Percentiles rank a stretch among this genome's conserved stretches.
Conservation (phyloP, 2,329 filamentous ascomycete species). For the Pyricularia sp. region DNA sequence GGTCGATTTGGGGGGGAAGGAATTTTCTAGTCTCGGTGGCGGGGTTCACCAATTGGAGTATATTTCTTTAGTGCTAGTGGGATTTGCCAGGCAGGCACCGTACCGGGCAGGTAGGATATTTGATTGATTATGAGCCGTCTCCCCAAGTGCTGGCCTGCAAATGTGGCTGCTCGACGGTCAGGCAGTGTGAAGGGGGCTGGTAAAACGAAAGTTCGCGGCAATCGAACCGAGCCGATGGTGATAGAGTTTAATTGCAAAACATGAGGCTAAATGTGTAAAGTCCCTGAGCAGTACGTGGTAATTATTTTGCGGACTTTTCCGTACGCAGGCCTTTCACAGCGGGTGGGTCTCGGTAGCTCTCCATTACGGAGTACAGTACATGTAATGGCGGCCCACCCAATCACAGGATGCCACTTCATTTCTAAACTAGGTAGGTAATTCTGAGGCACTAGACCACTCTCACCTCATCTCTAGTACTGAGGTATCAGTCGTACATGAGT, state of each 20-base stretch:
- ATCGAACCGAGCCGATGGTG: background rate
- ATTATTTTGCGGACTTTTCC: background rate
- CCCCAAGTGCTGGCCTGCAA: background rate
- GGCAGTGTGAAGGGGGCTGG: background rate
- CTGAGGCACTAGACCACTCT: background rate
- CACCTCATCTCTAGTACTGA: background rate
- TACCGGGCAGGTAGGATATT: background rate
- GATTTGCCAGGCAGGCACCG: background rate
- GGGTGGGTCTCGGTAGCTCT: background rate
- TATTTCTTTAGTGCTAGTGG: background rate
- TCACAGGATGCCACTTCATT: background rate
- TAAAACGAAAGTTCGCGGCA: background rate
- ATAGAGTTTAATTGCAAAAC: slow-evolving; percentile 1
- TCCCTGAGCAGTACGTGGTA: background rate
- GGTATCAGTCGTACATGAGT: background rate
- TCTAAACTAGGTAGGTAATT: background rate
- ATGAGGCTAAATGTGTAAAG: slow-evolving; percentile 1
- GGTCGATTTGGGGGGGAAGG: background rate
- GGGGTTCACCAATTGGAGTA: background rate
- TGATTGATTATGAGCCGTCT: background rate
- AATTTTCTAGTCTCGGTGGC: background rate
- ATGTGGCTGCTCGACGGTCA: background rate
- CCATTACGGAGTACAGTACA: background rate
- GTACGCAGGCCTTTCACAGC: background rate
- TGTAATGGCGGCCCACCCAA: background rate